Percentiles rank a stretch among this genome's conserved stretches.
Conservation (phyloP, 2,329 filamentous ascomycete species). For the Hymenoscyphus scutula region DNA sequence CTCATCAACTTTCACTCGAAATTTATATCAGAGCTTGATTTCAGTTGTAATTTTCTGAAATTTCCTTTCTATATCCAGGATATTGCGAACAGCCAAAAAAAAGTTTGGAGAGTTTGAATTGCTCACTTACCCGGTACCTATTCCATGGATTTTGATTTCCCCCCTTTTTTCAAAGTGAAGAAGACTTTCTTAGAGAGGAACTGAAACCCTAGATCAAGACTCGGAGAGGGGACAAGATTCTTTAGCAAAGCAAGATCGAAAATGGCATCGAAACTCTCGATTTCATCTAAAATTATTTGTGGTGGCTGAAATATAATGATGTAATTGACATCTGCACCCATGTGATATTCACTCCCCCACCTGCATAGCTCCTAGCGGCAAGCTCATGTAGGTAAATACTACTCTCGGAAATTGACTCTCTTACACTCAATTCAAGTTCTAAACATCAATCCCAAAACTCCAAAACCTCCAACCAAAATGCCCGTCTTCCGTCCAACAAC, state of each 20-base stretch:
- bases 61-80: too few relatives aligned
- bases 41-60: too few relatives aligned
- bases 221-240: neutral
- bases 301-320: conserved; percentile 3
- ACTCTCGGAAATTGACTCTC: neutral
- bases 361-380: neutral
- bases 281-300: neutral
- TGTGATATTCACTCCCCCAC: neutral
- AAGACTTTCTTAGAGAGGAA: neutral
- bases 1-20: too few relatives aligned
- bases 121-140: too few relatives aligned
- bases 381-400: neutral
- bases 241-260: neutral
- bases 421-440: neutral
- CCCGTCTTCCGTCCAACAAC: conserved; percentile 21
- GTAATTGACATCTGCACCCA: neutral
- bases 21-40: too few relatives aligned
- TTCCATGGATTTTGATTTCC: too few relatives aligned
- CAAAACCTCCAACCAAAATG: conserved; percentile 20
- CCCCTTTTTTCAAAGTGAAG: neutral
- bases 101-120: too few relatives aligned
- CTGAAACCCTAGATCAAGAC: neutral
- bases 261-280: neutral
- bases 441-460: neutral
- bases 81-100: too few relatives aligned